Evolutionary conservation across 768 basidiomycete species (phyloP), one percentile per base, ranked within the genome.

Genomic region (Cystobasidium ongulense): DNA sequence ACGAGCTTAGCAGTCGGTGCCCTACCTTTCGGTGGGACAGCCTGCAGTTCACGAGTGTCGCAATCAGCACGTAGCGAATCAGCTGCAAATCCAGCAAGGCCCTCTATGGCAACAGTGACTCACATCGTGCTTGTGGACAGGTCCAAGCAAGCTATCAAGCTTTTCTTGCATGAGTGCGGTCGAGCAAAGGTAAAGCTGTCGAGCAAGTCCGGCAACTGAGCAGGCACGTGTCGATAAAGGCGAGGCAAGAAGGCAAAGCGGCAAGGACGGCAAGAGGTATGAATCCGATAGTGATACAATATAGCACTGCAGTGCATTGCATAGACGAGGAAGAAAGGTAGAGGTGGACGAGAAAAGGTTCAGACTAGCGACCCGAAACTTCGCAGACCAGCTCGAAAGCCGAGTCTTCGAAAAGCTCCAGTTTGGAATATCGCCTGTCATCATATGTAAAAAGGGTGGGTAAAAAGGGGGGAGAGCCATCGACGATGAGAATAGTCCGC

Each of bases 401-500:
- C 63, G 18, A 27, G 17, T 27, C 38, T 3, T 10, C 7, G 63
- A 4, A 13, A 64, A 50, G 21, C n/a, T 35, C 57, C 63, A 41
- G 38, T 25, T 46, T 39, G 25, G 2, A 17, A 23, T 46, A 27
- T 36, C 38, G 38, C 63, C 36, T 35, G 63, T 64, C 63, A 64
- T 64, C 63, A 64, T 46, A 35, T 39, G 5, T n/a, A 15, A 41
- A 64, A 64, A 38, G 21, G 5, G 63, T 21, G 5, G 27, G 13
- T 8, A 10, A 64, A 36, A 29, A 23, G 5, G n/a, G 8, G 23
- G 38, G 63, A 29, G 35, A 46, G 43, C 63, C 63, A 64, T 64
- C 63, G 63, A 15, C 11, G 43, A 64, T 59, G 57, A 64, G 63
- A 64, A 46, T 64, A 64, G 63, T 64, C 63, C 63, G 63, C 36